phyloP scores from a whole-genome alignment of 306 rosid species.

The Cucumis cinereus region DNA sequence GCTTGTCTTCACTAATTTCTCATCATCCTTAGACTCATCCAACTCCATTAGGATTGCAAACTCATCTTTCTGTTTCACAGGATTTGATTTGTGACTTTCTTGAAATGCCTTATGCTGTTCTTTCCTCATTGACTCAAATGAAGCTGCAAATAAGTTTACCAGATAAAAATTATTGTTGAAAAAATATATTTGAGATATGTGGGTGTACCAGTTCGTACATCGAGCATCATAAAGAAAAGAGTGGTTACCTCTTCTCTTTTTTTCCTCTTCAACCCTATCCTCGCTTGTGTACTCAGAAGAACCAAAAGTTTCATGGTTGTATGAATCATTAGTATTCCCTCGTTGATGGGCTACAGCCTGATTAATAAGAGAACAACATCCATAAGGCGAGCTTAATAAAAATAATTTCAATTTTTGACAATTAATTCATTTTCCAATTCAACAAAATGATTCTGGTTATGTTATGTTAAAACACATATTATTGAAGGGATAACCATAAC shows the following conservation, averaged over 20 bases:
- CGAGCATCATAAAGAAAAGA: slow-evolving; percentile 3
- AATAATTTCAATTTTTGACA: background rate
- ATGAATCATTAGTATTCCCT: slow-evolving; percentile 44
- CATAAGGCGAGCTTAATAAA: background rate
- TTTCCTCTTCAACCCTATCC: slow-evolving; percentile 89
- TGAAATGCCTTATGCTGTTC: slow-evolving; percentile 77
- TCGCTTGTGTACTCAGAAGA: slow-evolving; percentile 58
- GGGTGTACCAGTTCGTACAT: background rate
- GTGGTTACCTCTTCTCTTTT: slow-evolving; percentile 82
- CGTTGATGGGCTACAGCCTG: slow-evolving; percentile 76
- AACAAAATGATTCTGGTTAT: background rate
- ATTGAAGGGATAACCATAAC: background rate
- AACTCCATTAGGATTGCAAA: slow-evolving; percentile 44
- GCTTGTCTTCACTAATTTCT: slow-evolving; percentile 24
- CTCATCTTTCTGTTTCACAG: slow-evolving; percentile 34
- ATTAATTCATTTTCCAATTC: background rate
- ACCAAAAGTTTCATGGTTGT: slow-evolving; percentile 86
- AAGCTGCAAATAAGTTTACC: slow-evolving; percentile 40
- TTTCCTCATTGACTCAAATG: slow-evolving; percentile 90
- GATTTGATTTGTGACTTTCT: slow-evolving; percentile 49
- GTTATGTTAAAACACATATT: background rate
- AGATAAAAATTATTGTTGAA: background rate
- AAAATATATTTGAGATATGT: background rate
- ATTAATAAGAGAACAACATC: slow-evolving; percentile 9
- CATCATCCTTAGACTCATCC: slow-evolving; percentile 40